A percentile compares a stretch with the other conserved stretches of the same genome.
phyloP scores from a whole-genome alignment of 225 moss, liverwort and hornwort genomes.

The Thuidium tamariscinum region DNA sequence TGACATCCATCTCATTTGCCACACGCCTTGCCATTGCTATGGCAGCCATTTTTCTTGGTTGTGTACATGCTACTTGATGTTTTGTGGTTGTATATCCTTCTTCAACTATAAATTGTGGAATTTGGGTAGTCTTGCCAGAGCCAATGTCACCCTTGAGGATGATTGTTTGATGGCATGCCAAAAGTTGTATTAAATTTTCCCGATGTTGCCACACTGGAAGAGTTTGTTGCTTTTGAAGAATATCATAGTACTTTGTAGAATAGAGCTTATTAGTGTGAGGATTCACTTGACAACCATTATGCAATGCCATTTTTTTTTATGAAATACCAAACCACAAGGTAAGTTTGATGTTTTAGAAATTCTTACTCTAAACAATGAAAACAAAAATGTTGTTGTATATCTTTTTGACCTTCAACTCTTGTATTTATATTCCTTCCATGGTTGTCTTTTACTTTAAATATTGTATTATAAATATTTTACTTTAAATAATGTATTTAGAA shows the following conservation, averaged over 20 bases:
- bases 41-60: slow-evolving; percentile 26
- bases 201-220: slow-evolving; percentile 56
- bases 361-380: background rate
- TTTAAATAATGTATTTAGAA: background rate
- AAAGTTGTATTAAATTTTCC: slow-evolving; percentile 38
- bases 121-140: slow-evolving; percentile 44
- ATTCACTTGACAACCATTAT: background rate
- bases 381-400: background rate
- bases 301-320: background rate
- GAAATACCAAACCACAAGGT: background rate
- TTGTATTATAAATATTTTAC: background rate
- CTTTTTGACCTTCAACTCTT: background rate
- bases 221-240: slow-evolving; percentile 14
- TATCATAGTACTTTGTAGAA: background rate
- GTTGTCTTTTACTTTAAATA: background rate
- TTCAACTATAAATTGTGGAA: slow-evolving; percentile 58
- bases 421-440: background rate
- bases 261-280: background rate
- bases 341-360: background rate
- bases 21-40: slow-evolving; percentile 40
- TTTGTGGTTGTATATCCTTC: slow-evolving; percentile 27
- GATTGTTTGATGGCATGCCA: slow-evolving; percentile 37
- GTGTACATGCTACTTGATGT: slow-evolving; percentile 48
- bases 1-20: slow-evolving; percentile 55
- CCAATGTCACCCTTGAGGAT: slow-evolving; percentile 48